A percentile compares a stretch with the other conserved stretches of the same genome.
These are phyloP conservation scores for Niebla homalea DNA, from an alignment of 495 filamentous ascomycete genomes.

Conservation along the genomic window DNA sequence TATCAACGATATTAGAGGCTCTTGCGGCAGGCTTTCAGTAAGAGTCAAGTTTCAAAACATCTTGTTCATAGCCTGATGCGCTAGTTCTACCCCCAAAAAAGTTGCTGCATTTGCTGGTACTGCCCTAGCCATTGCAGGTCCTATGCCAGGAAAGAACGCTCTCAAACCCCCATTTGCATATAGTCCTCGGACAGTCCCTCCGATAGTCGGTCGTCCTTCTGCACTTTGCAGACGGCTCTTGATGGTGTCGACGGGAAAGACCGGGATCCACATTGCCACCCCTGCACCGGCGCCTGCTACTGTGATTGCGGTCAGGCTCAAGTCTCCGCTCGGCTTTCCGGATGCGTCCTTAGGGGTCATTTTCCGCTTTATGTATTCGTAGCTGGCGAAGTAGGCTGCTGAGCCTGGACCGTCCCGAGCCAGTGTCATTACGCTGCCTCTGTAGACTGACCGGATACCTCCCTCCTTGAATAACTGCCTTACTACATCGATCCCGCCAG, in stretches of 20 bases:
- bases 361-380: conserved; percentile 82
- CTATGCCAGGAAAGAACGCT: conserved; percentile 97
- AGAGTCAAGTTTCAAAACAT: conserved; percentile 8
- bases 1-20: too few relatives aligned
- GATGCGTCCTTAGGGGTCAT: conserved; percentile 74
- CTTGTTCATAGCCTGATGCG: conserved; percentile 18
- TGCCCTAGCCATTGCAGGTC: conserved; percentile 80
- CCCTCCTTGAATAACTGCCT: conserved; percentile 87
- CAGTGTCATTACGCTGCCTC: conserved; percentile 79
- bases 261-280: conserved; percentile 97
- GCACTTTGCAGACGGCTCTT: conserved; percentile 90
- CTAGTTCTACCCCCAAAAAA: conserved; percentile 19
- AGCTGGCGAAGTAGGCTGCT: conserved; percentile 92
- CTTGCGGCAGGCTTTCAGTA: too few relatives aligned
- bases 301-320: conserved; percentile 73
- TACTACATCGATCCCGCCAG: conserved; percentile 83
- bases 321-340: conserved; percentile 47
- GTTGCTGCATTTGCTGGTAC: conserved; percentile 82
- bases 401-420: conserved; percentile 86
- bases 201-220: conserved; percentile 72
- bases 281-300: conserved; percentile 80
- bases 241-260: conserved; percentile 95
- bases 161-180: conserved; percentile 69
- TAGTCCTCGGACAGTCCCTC: conserved; percentile 62
- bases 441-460: conserved; percentile 79